Percentiles rank a stretch among this genome's conserved stretches.
These are phyloP conservation scores for Casuarina equisetifolia DNA, from an alignment of 306 rosid species.

Conservation along the genomic window DNA sequence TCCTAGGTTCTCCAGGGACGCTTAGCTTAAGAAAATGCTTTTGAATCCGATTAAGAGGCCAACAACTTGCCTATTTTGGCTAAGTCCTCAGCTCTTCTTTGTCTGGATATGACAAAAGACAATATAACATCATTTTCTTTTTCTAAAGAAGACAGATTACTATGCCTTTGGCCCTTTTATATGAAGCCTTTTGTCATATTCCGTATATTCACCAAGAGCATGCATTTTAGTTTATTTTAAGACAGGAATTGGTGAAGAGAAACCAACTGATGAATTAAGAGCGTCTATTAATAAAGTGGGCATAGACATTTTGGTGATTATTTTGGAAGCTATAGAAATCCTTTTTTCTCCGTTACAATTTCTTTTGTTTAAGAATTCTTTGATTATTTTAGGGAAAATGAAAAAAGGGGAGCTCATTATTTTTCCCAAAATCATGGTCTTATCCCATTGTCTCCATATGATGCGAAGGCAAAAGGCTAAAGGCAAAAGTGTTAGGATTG, in stretches of 20 bases:
- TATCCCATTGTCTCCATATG: conserved; percentile 87
- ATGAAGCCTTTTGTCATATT: neutral
- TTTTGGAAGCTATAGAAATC: neutral
- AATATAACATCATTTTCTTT: too few relatives aligned
- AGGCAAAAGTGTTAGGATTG: too few relatives aligned
- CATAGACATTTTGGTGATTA: neutral
- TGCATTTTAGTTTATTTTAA: neutral
- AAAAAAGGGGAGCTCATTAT: conserved; percentile 88
- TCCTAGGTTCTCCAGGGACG: neutral
- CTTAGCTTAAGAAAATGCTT: neutral
- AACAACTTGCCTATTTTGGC: neutral
- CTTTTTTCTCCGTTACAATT: neutral
- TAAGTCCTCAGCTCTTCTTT: neutral
- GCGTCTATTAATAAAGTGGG: neutral
- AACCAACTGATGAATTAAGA: neutral
- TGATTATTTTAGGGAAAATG: conserved; percentile 59
- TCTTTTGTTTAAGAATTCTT: neutral
- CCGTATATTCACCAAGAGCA: neutral
- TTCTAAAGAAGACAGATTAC: neutral
- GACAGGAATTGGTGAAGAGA: neutral
- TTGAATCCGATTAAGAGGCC: neutral
- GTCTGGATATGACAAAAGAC: neutral
- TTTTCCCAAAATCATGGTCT: conserved; percentile 59
- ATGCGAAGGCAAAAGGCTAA: conserved; percentile 62
- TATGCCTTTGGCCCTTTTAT: neutral